These are phyloP conservation scores for Populus tremula DNA, from an alignment of 345 rosid genomes.

Conservation along the genomic window DNA sequence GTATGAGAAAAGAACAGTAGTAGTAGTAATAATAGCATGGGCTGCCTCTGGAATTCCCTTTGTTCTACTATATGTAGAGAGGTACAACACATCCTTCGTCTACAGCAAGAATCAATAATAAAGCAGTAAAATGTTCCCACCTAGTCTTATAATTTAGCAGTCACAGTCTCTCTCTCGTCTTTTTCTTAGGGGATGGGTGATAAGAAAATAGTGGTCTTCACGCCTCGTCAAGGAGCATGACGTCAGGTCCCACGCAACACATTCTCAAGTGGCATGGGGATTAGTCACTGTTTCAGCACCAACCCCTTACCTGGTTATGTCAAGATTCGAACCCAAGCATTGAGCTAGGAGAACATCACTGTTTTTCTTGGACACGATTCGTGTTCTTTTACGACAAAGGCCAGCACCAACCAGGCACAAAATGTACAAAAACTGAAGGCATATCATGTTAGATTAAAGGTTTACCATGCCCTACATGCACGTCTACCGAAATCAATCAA, in stretches of 20 bases:
- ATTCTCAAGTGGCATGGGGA: not conserved
- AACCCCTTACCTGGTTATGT: too few relatives aligned
- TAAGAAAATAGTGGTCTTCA: not conserved
- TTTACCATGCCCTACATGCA: conserved; percentile 18
- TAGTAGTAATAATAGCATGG: not conserved
- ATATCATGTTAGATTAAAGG: conserved; percentile 22
- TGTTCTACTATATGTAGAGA: conserved; percentile 1
- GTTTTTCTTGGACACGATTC: not conserved
- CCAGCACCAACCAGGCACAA: conserved; percentile 17
- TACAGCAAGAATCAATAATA: conserved; percentile 4
- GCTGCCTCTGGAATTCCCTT: not conserved
- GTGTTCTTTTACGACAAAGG: conserved; percentile 14
- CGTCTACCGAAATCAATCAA: conserved; percentile 17
- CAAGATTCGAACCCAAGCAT: too few relatives aligned
- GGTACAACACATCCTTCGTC: not conserved
- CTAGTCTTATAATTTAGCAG: not conserved
- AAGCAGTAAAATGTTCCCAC: conserved; percentile 7
- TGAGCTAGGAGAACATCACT: not conserved
- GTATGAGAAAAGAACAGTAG: not conserved
- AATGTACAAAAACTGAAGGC: conserved; percentile 15
- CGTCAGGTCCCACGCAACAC: not conserved
- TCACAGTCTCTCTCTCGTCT: not conserved
- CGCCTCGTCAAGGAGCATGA: not conserved
- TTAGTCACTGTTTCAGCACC: not conserved
- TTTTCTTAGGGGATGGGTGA: not conserved